phyloP scores from a whole-genome alignment of 352 stramenopile genomes.

The Globisporangium canariense region DNA sequence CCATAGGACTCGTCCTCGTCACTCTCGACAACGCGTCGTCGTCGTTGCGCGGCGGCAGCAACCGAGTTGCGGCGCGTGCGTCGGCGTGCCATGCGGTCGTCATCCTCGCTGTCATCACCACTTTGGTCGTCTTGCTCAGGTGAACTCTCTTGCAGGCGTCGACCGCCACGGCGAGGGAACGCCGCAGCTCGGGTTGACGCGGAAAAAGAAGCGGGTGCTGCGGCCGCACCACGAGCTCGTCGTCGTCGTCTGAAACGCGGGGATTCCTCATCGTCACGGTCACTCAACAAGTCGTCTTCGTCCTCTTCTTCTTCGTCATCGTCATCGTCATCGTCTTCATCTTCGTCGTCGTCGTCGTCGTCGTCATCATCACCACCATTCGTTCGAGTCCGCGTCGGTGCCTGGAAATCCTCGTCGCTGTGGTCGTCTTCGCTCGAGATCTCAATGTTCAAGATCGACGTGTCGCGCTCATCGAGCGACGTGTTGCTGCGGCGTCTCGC shows the following conservation, averaged over 20 bases:
- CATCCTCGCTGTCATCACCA: slow-evolving; percentile 12
- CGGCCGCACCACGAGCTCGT: slow-evolving; percentile 27
- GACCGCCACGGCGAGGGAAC: slow-evolving; percentile 37
- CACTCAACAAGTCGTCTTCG: slow-evolving; percentile 53
- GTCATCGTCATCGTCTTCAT: slow-evolving; percentile 41
- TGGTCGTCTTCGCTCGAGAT: slow-evolving; percentile 87
- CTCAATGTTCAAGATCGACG: slow-evolving; percentile 76
- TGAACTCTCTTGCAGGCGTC: slow-evolving; percentile 23
- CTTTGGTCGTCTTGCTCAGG: slow-evolving; percentile 1
- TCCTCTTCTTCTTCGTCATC: slow-evolving; percentile 61
- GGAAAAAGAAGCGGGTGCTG: slow-evolving; percentile 1
- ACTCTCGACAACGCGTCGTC: slow-evolving; percentile 13
- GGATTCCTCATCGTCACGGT: slow-evolving; percentile 34
- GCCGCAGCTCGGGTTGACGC: slow-evolving; percentile 11
- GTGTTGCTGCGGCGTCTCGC: slow-evolving; percentile 33
- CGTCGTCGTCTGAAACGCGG: slow-evolving; percentile 37
- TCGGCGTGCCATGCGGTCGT: slow-evolving; percentile 7
- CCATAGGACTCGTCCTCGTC: slow-evolving; percentile 11
- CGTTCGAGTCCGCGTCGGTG: slow-evolving; percentile 25
- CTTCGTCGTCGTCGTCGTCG: slow-evolving; percentile 32
- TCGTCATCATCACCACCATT: slow-evolving; percentile 30
- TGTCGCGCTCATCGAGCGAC: slow-evolving; percentile 75
- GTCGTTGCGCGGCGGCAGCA: not conserved
- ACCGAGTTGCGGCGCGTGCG: slow-evolving; percentile 12
- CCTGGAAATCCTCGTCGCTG: slow-evolving; percentile 86